Percentiles rank a stretch among this genome's conserved stretches.
Evolutionary conservation across 2,329 filamentous ascomycete species (phyloP).

Genomic region (Microdochium bolleyi): DNA sequence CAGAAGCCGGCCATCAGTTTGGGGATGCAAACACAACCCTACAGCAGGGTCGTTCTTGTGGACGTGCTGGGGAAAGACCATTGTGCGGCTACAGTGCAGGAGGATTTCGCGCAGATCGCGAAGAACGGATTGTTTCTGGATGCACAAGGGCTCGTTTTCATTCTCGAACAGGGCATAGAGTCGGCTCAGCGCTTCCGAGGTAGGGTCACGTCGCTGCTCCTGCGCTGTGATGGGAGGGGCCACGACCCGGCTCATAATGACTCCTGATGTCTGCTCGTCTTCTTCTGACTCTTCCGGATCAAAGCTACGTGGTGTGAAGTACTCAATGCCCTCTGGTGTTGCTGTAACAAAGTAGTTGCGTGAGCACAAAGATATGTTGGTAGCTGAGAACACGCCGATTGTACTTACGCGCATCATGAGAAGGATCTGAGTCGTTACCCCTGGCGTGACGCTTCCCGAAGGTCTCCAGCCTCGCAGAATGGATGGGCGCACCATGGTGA

Average conservation of each 20-base stretch:
- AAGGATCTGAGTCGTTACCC: neutral
- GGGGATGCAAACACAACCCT: neutral
- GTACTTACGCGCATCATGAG: neutral
- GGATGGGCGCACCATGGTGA: neutral
- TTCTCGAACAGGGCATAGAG: neutral
- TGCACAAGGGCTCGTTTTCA: neutral
- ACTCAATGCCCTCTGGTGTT: neutral
- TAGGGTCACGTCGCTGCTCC: neutral
- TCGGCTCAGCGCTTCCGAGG: neutral
- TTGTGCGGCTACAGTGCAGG: neutral
- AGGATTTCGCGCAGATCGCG: neutral
- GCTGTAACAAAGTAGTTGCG: neutral
- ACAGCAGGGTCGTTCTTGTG: neutral
- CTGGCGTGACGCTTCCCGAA: neutral
- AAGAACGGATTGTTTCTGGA: neutral
- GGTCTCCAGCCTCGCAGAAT: neutral
- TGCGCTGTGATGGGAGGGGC: neutral
- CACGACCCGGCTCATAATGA: neutral
- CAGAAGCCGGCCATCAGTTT: neutral
- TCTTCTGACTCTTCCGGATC: neutral
- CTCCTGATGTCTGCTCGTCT: neutral
- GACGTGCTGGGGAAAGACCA: neutral
- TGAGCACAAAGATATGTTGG: neutral
- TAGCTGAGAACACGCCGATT: neutral
- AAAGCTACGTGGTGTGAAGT: neutral